Evolutionary conservation across 257 asterid species (phyloP).

Genomic region (Capsicum chinense): DNA sequence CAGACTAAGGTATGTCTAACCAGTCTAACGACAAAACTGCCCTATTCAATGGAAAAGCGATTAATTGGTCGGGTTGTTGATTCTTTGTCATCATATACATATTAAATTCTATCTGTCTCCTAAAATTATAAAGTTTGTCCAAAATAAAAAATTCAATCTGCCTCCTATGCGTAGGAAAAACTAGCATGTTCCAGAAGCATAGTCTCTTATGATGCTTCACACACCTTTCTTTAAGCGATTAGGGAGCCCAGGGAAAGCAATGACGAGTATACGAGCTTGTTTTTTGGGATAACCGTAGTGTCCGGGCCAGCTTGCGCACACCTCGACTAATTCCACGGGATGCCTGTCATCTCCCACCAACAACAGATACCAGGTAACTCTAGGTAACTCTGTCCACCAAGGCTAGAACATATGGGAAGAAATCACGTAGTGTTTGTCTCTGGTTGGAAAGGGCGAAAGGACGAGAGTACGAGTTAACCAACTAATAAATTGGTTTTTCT

Average conservation of each 20-base stretch:
- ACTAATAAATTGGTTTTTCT: background rate
- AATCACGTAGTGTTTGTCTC: no score
- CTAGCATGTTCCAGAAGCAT: slow-evolving; percentile 2
- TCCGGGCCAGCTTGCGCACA: no score
- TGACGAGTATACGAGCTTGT: background rate
- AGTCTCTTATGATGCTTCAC: background rate
- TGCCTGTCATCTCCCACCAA: no score
- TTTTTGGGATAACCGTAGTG: no score
- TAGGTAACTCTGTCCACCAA: no score
- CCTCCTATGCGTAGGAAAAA: background rate
- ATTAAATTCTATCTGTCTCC: background rate
- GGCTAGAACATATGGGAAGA: no score
- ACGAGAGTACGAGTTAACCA: background rate
- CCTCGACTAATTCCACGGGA: no score
- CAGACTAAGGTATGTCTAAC: background rate
- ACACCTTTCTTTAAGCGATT: background rate
- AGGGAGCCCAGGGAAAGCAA: background rate
- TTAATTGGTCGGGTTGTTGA: background rate
- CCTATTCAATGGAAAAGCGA: background rate
- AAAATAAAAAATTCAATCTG: background rate
- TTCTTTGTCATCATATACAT: slow-evolving; percentile 13
- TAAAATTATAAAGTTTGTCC: background rate
- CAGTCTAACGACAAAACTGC: background rate
- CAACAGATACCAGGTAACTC: no score
- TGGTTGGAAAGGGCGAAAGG: no score